Base-by-base conservation (phyloP, 2,329 filamentous ascomycete genomes). In the Trichophyton rubrum region DNA sequence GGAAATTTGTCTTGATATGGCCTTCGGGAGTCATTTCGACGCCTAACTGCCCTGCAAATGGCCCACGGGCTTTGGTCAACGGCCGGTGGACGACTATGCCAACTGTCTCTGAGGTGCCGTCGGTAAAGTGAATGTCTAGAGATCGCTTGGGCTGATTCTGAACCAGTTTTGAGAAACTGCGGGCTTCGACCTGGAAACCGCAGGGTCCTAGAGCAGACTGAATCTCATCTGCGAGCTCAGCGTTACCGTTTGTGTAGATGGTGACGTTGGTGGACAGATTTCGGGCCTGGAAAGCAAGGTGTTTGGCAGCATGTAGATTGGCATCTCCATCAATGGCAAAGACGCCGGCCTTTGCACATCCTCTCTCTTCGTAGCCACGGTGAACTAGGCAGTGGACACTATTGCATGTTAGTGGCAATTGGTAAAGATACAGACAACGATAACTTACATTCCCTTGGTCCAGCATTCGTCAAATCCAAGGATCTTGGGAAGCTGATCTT, bases 311-410 rank as follows among this genome's bases (percentile, higher is more conserved):
- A 13, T 68, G 64, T 0, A 71, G 47, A 6, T 65, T 66, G 4
- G 68, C 69, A 6, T 74, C 47, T 45, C 72, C 64, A 1, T 72
- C 77, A 13, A 71, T 70, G 1, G 75, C 77, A 3, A 83, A 71
- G 3, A 83, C 66, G 0, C 79, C 80, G 0, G 74, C 75, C 0
- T 77, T 77, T 0, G 71, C 65, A 2, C 70, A 68, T 1, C 79
- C 80, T 15, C 78, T 74, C 58, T 84, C 79, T 63, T 85, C 82
- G 67, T 76, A 85, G 3, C 82, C 82, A 63, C 84, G 77, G 68
- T 81, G 85, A 65, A 80, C 83, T 1, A 85, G 74, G 64, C 82
- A 85, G 65, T 84, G 81, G 64, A 81, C 84, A 53, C 77, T 78
- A 43, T 13, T 20, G n/a, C 30, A n/a, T 4, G n/a, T 30, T 3